Base-by-base conservation (phyloP, 495 filamentous ascomycete species). In the Schizothecium vesticola region DNA sequence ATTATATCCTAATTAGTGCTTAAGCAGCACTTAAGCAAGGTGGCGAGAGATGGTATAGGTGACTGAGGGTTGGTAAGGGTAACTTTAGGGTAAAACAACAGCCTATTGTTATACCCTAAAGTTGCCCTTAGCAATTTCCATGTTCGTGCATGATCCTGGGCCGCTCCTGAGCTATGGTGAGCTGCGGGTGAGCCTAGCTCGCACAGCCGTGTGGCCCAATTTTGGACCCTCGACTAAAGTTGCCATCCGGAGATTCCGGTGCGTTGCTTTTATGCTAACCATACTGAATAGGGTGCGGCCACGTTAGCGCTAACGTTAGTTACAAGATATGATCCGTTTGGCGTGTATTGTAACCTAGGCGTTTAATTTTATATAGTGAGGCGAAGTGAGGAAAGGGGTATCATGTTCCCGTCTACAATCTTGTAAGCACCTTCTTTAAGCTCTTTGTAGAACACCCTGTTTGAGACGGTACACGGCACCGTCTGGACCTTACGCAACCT, bases 91-190 rank as follows among this genome's bases (percentile, higher is more conserved):
- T 56, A 56, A 56, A 56, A 56, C 55, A 56, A 61, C 59, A 31
- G 59, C 59, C 3, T 31, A 61, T 61, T 61, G 24, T 31, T 31
- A 7, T 61, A 61, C 59, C 59, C 59, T n/a, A n/a, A n/a, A n/a
- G n/a, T n/a, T n/a, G n/a, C n/a, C n/a, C n/a, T n/a, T n/a, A n/a
- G n/a, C n/a, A 61, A 61, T 61, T 61, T 61, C 59, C 59, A 61
- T 61, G 59, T 61, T 61, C 59, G 59, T 61, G 59, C 24, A 26
- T 61, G 59, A 61, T 61, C 59, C 59, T 61, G 59, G 31, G 59
- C 59, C 16, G 25, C 59, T 61, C 59, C 59, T 61, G 59, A 61
- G 59, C 24, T 61, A 51, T 8, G 59, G 59, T 61, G 59, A 61
- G 59, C 59, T 29, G 31, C 31, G 59, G 59, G 59, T 28, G 59